Percentiles rank a stretch among this genome's conserved stretches.
Evolutionary conservation across 2,329 filamentous ascomycete genomes (phyloP).

Genomic region (Keithomyces neogunnii): DNA sequence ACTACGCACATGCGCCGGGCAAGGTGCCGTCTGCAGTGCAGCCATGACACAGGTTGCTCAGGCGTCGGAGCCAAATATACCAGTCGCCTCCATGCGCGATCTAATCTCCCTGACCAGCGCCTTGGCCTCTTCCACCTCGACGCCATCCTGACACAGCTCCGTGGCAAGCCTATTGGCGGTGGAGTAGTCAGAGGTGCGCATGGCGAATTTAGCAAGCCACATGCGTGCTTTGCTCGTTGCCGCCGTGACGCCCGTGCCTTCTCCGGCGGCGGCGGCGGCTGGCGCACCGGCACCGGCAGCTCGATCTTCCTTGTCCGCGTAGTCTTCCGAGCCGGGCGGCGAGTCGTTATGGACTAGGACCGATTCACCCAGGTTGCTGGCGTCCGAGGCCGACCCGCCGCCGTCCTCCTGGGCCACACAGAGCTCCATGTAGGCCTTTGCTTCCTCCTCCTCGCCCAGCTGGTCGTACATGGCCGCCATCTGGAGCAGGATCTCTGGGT

Average conservation of each 20-base stretch:
- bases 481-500: slow-evolving; percentile 83
- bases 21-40: no score
- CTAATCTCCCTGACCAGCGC: slow-evolving; percentile 81
- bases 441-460: slow-evolving; percentile 67
- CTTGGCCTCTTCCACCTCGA: slow-evolving; percentile 96
- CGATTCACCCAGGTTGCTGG: slow-evolving; percentile 34
- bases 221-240: slow-evolving; percentile 88
- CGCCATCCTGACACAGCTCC: slow-evolving; percentile 90
- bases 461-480: slow-evolving; percentile 86
- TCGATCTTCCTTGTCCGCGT: slow-evolving; percentile 24
- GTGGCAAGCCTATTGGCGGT: slow-evolving; percentile 74
- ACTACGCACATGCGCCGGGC: no score
- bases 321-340: slow-evolving; percentile 29
- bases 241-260: slow-evolving; percentile 76
- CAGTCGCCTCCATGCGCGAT: slow-evolving; percentile 57
- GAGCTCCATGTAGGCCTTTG: slow-evolving; percentile 91
- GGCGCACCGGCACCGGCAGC: slow-evolving; percentile 13
- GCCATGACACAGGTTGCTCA: neutral
- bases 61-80: slow-evolving; percentile 2
- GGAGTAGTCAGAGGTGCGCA: slow-evolving; percentile 65
- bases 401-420: slow-evolving; percentile 89
- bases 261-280: slow-evolving; percentile 11
- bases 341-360: slow-evolving; percentile 50
- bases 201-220: slow-evolving; percentile 83
- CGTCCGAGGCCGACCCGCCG: slow-evolving; percentile 28